Evolutionary conservation across 176 grass and related monocot genomes (phyloP).

Genomic region (Aegilops umbellulata): DNA sequence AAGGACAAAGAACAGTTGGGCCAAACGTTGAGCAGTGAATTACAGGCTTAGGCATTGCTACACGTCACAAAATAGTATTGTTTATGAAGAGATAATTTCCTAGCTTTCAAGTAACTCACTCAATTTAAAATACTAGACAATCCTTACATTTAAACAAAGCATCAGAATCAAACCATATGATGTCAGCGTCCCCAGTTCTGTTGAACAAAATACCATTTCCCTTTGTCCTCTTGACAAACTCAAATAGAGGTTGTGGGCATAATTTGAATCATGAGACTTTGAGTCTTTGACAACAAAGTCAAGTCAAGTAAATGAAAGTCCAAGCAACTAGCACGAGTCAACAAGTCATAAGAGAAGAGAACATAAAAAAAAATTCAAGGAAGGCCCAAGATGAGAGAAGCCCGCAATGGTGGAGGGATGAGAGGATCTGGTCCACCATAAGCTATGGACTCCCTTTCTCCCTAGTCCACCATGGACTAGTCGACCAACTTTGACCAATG

Average conservation of each 20-base stretch:
- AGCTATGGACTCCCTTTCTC: background rate
- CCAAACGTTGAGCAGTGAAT: background rate
- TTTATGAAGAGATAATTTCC: background rate
- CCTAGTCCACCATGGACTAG: background rate
- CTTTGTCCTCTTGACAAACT: constrained; percentile 14
- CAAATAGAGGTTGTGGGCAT: background rate
- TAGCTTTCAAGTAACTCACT: constrained; percentile 13
- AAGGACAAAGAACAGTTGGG: background rate
- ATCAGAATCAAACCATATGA: constrained; percentile 10
- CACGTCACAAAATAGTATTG: background rate
- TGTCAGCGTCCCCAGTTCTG: background rate
- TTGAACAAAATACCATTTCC: background rate
- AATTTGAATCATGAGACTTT: constrained; percentile 9
- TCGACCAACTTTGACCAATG: background rate
- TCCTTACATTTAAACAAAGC: constrained; percentile 16
- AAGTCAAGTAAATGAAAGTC: background rate
- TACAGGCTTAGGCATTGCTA: background rate
- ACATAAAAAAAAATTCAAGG: background rate
- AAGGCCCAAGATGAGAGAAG: background rate
- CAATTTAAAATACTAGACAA: constrained; percentile 3
- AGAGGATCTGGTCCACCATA: background rate
- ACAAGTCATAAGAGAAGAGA: background rate
- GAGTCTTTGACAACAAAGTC: background rate
- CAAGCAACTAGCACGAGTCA: background rate
- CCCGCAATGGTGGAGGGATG: background rate